phyloP scores from a whole-genome alignment of 2,329 filamentous ascomycete genomes.

The Kalmusia sp. region DNA sequence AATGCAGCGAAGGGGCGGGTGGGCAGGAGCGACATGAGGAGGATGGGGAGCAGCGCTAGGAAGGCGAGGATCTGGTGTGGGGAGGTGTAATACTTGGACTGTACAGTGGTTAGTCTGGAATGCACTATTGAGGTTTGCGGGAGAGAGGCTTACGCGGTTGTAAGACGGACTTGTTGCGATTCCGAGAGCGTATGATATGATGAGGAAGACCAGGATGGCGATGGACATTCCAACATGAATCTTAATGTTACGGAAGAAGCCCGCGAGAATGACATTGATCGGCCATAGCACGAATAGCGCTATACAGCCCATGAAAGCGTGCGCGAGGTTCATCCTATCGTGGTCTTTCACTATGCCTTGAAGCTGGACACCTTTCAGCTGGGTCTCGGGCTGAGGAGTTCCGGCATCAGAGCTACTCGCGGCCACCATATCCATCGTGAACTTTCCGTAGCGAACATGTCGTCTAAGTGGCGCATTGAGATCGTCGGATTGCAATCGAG shows the following conservation, averaged over 20 bases:
- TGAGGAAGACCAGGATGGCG: slow-evolving; percentile 45
- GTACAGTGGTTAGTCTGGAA: slow-evolving; percentile 17
- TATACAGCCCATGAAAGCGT: slow-evolving; percentile 40
- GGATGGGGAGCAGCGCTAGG: slow-evolving; percentile 37
- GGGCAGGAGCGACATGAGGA: slow-evolving; percentile 31
- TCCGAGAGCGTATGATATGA: slow-evolving; percentile 50
- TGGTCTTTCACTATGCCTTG: slow-evolving; percentile 30
- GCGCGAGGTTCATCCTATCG: slow-evolving; percentile 37
- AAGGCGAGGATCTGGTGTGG: slow-evolving; percentile 58
- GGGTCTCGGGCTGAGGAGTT: slow-evolving; percentile 37
- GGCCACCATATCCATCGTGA: slow-evolving; percentile 50
- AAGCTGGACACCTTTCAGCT: slow-evolving; percentile 32
- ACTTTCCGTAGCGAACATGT: slow-evolving; percentile 49
- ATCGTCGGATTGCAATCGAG: slow-evolving; percentile 34
- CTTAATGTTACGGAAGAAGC: slow-evolving; percentile 48
- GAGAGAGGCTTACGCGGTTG: slow-evolving; percentile 44
- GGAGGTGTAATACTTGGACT: slow-evolving; percentile 53
- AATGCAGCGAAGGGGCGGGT: slow-evolving; percentile 32
- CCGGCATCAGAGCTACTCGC: slow-evolving; percentile 42
- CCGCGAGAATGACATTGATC: slow-evolving; percentile 44
- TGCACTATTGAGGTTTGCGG: not conserved
- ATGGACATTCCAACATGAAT: slow-evolving; percentile 52
- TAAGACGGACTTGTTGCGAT: slow-evolving; percentile 50
- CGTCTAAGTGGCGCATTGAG: slow-evolving; percentile 43
- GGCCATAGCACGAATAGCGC: slow-evolving; percentile 42